Conservation (phyloP, 2,329 filamentous ascomycete genomes). For the Cordyceps cicadae region DNA sequence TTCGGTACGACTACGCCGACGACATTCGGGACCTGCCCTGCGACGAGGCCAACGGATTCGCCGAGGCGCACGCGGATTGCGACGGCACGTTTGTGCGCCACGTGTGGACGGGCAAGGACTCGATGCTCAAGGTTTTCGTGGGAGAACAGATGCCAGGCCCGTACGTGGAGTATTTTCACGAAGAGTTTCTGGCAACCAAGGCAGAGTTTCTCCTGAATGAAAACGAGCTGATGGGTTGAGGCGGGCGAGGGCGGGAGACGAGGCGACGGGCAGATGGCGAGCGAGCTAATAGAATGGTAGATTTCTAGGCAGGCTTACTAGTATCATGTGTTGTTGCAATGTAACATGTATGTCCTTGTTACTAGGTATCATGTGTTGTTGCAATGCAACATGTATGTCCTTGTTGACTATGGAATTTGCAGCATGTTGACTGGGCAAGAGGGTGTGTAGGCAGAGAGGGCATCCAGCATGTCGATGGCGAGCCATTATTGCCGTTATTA, state of each 20-base stretch:
- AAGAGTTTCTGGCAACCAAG: slow-evolving; percentile 27
- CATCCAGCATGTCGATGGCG: neutral
- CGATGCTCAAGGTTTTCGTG: slow-evolving; percentile 31
- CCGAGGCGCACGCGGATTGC: slow-evolving; percentile 30
- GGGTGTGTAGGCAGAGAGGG: neutral
- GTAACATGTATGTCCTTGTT: neutral
- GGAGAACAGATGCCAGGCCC: slow-evolving; percentile 29
- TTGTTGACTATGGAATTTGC: neutral
- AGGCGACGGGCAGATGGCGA: neutral
- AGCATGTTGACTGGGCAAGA: neutral
- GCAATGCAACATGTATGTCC: neutral
- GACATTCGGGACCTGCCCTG: slow-evolving; percentile 34
- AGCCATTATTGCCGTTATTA: neutral
- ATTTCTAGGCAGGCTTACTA: neutral
- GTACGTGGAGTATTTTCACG: slow-evolving; percentile 28
- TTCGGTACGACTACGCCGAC: slow-evolving; percentile 34
- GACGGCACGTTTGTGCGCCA: slow-evolving; percentile 34
- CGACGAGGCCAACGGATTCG: slow-evolving; percentile 36
- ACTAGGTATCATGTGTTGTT: neutral
- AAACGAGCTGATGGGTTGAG: slow-evolving; percentile 23
- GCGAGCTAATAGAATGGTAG: neutral
- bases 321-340: neutral
- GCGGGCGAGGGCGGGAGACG: too few species aligned
- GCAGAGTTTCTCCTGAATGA: slow-evolving; percentile 28
- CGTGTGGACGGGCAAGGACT: slow-evolving; percentile 34